Percentiles rank a stretch among this genome's conserved stretches.
phyloP scores from a whole-genome alignment of 441 rosid genomes.

The Capsella rubella region DNA sequence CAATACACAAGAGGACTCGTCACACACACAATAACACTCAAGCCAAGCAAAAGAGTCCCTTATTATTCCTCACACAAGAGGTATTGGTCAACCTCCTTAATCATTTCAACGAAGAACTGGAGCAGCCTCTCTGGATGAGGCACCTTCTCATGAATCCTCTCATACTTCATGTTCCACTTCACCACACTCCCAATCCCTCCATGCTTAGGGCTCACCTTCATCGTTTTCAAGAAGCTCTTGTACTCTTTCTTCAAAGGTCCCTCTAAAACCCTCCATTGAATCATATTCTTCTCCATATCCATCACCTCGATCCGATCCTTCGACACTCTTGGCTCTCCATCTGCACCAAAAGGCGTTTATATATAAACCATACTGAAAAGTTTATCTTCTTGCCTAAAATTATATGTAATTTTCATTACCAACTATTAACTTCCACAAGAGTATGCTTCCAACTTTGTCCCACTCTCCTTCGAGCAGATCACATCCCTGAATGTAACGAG shows the following conservation, averaged over 20 bases:
- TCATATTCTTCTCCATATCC: not conserved
- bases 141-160: not conserved
- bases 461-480: not conserved
- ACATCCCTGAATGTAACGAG: not conserved
- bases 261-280: not conserved
- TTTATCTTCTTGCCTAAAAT: no score
- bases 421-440: not conserved
- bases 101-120: not conserved
- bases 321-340: conserved; percentile 2
- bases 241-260: not conserved
- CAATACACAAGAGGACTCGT: no score
- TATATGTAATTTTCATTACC: no score
- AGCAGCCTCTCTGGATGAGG: not conserved
- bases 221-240: not conserved
- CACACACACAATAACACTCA: no score
- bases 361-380: no score
- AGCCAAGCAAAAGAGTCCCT: no score
- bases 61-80: no score
- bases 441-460: not conserved
- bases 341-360: not conserved
- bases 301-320: not conserved
- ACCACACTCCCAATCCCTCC: conserved; percentile 30
- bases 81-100: not conserved
- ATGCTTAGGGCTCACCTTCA: conserved; percentile 22
- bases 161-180: conserved; percentile 9